phyloP scores from a whole-genome alignment of 2,329 filamentous ascomycete species.

The Aspergillus spinulosporus region DNA sequence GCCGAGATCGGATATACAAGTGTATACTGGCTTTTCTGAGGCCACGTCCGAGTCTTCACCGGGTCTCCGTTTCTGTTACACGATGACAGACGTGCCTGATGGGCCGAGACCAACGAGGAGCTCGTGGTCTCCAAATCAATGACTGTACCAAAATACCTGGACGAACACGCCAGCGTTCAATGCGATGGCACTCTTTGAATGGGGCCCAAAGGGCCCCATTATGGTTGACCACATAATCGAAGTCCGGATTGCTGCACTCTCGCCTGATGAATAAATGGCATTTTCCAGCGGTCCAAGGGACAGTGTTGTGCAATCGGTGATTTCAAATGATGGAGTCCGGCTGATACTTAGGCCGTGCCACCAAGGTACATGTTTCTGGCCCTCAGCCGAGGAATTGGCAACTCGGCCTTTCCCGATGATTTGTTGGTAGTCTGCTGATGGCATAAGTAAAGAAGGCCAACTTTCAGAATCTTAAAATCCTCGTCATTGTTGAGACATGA shows the following conservation, averaged over 20 bases:
- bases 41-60: neutral
- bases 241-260: too few relatives aligned
- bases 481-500: too few relatives aligned
- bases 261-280: too few relatives aligned
- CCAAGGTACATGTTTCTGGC: neutral
- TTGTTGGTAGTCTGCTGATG: too few relatives aligned
- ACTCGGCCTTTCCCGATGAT: too few relatives aligned
- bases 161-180: neutral
- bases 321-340: neutral
- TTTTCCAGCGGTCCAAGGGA: too few relatives aligned
- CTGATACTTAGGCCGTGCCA: neutral
- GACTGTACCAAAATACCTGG: neutral
- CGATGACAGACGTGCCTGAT: neutral
- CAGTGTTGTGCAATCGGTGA: neutral
- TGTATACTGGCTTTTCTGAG: neutral
- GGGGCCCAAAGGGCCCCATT: too few relatives aligned
- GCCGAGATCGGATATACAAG: neutral
- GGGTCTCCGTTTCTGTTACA: neutral
- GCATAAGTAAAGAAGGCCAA: too few relatives aligned
- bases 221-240: too few relatives aligned
- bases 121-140: neutral
- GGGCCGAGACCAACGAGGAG: neutral
- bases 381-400: neutral
- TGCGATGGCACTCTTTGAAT: neutral
- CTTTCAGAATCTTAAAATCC: too few relatives aligned